These are phyloP conservation scores for Xylaria digitata DNA, from an alignment of 2,329 filamentous ascomycete species.

Conservation along the genomic window DNA sequence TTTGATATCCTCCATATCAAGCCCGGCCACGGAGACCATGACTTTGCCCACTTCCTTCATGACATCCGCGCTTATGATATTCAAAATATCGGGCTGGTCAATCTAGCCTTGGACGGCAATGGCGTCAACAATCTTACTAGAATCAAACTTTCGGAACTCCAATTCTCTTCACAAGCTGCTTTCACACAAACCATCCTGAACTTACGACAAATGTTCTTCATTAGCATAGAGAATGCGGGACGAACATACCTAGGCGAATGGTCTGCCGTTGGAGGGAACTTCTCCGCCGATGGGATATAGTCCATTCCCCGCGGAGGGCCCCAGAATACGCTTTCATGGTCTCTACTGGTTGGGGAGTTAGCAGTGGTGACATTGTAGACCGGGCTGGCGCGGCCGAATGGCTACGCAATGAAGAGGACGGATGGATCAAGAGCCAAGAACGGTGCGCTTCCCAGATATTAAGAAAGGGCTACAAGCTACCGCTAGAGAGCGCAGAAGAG, in stretches of 20 bases:
- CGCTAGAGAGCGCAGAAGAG: conserved; percentile 28
- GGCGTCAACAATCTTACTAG: not conserved
- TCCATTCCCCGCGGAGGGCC: not conserved
- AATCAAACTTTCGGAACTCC: not conserved
- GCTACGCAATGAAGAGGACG: conserved; percentile 22
- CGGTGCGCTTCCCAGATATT: conserved; percentile 1
- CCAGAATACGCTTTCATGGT: conserved; percentile 23
- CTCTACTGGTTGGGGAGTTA: not conserved
- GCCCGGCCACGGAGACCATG: too few relatives aligned
- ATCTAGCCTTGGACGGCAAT: conserved; percentile 20
- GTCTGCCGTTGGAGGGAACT: conserved; percentile 14
- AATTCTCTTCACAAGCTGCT: not conserved
- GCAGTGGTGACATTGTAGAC: conserved; percentile 8
- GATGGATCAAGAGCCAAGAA: not conserved
- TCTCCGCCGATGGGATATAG: conserved; percentile 17
- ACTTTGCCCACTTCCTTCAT: conserved; percentile 14
- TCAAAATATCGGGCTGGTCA: conserved; percentile 25
- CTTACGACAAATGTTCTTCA: conserved; percentile 23
- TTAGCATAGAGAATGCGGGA: conserved; percentile 12
- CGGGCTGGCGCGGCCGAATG: conserved; percentile 16
- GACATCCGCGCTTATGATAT: conserved; percentile 22
- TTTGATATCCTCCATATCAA: conserved; percentile 26
- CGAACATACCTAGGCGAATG: conserved; percentile 12
- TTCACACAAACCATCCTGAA: conserved; percentile 18
- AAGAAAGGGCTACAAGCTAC: conserved; percentile 14